Conservation (phyloP, 306 rosid genomes). For the Lathyrus tuberosus region DNA sequence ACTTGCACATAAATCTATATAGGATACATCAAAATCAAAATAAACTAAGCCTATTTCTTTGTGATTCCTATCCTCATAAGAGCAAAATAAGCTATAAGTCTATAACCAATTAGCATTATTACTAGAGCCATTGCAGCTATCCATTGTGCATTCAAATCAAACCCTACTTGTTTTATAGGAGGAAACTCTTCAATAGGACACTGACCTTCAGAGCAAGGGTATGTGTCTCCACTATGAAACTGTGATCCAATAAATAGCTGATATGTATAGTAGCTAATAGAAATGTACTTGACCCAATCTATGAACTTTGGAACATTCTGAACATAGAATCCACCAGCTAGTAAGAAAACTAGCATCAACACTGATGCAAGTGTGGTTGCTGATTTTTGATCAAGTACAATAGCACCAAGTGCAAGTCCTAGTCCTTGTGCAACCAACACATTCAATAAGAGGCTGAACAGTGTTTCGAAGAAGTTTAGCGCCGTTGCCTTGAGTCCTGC, state of each 20-base stretch:
- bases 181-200: slow-evolving; percentile 55
- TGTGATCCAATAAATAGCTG: slow-evolving; percentile 66
- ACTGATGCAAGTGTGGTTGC: slow-evolving; percentile 70
- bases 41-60: slow-evolving; percentile 29
- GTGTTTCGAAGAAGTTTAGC: slow-evolving; percentile 39
- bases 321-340: slow-evolving; percentile 66
- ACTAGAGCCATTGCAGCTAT: slow-evolving; percentile 44
- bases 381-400: slow-evolving; percentile 54
- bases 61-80: slow-evolving; percentile 69
- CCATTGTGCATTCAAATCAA: slow-evolving; percentile 42
- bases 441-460: slow-evolving; percentile 43
- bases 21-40: background rate
- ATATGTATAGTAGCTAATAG: slow-evolving; percentile 50
- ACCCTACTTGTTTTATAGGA: slow-evolving; percentile 52
- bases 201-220: slow-evolving; percentile 45
- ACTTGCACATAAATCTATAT: too few relatives aligned
- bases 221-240: slow-evolving; percentile 45
- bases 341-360: slow-evolving; percentile 55
- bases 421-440: slow-evolving; percentile 71
- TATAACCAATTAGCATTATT: slow-evolving; percentile 62
- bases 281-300: slow-evolving; percentile 65
- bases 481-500: slow-evolving; percentile 50
- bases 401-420: slow-evolving; percentile 74
- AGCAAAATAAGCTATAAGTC: slow-evolving; percentile 66
- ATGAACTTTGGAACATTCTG: slow-evolving; percentile 64